These are phyloP conservation scores for Blastocystis sp. DNA, from an alignment of 352 stramenopile genomes.

Conservation along the genomic window DNA sequence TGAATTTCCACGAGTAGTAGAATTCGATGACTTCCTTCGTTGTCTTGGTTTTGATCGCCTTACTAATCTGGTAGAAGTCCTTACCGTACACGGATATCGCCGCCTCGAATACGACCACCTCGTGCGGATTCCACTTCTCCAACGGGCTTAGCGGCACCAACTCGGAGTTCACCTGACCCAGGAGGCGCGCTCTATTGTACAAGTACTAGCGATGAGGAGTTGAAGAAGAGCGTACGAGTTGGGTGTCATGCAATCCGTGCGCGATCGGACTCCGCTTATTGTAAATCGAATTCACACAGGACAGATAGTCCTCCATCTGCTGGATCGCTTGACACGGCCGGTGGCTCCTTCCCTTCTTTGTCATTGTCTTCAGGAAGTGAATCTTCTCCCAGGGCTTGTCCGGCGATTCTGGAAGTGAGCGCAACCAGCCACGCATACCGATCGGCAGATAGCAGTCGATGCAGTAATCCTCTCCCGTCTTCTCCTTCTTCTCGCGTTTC, in stretches of 20 bases:
- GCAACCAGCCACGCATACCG: neutral
- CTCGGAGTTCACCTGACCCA: slow-evolving; percentile 41
- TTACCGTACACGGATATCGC: slow-evolving; percentile 82
- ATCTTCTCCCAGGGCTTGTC: slow-evolving; percentile 23
- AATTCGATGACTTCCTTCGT: slow-evolving; percentile 84
- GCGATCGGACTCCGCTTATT: slow-evolving; percentile 50
- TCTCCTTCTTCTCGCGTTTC: neutral
- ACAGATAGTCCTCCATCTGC: slow-evolving; percentile 61
- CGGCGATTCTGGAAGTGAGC: neutral
- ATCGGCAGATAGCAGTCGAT: slow-evolving; percentile 39
- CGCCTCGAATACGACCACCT: slow-evolving; percentile 83
- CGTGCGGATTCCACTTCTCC: slow-evolving; percentile 79
- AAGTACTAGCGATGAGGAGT: slow-evolving; percentile 26
- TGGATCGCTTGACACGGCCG: neutral
- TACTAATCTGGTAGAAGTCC: slow-evolving; percentile 80
- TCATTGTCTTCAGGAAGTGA: slow-evolving; percentile 2
- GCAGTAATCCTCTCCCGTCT: slow-evolving; percentile 16
- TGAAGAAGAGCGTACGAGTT: neutral
- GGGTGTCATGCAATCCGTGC: slow-evolving; percentile 50
- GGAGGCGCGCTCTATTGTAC: slow-evolving; percentile 17
- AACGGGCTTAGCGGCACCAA: slow-evolving; percentile 2
- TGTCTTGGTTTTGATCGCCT: slow-evolving; percentile 80
- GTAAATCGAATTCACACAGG: slow-evolving; percentile 50
- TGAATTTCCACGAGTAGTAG: slow-evolving; percentile 88
- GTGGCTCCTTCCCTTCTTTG: neutral